These are phyloP conservation scores for Boletus rubroflammeus DNA, from an alignment of 768 basidiomycete genomes.

Conservation along the genomic window DNA sequence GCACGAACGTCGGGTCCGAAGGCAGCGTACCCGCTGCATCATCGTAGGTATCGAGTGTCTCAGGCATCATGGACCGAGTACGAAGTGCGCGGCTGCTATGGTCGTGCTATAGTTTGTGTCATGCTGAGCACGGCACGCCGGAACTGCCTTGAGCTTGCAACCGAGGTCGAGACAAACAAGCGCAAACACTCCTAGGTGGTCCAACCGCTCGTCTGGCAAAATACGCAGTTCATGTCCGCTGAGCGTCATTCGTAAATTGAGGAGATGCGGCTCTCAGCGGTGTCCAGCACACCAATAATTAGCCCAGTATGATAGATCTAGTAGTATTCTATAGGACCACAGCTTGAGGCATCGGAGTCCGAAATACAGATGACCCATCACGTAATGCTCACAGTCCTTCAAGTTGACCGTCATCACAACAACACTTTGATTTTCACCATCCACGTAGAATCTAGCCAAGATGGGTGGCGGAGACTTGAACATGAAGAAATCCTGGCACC, in stretches of 20 bases:
- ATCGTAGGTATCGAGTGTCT: slow-evolving; percentile 26
- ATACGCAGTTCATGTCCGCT: background rate
- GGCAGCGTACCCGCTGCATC: slow-evolving; percentile 34
- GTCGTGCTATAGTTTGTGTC: slow-evolving; percentile 1
- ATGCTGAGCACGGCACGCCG: slow-evolving; percentile 1
- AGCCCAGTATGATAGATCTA: background rate
- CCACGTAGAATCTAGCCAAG: slow-evolving; percentile 41
- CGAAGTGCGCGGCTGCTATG: background rate
- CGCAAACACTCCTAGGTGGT: slow-evolving; percentile 25
- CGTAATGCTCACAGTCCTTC: too few relatives aligned
- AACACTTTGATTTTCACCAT: slow-evolving; percentile 3
- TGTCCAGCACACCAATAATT: background rate
- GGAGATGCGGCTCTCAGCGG: background rate
- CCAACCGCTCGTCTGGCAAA: too few relatives aligned
- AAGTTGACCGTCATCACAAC: slow-evolving; percentile 5
- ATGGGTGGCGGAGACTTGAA: slow-evolving; percentile 99
- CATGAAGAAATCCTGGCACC: slow-evolving; percentile 99
- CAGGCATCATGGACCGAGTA: slow-evolving; percentile 37
- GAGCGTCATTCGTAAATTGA: background rate
- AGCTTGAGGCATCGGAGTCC: background rate
- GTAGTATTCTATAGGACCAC: background rate
- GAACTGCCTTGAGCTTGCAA: background rate
- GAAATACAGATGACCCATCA: background rate
- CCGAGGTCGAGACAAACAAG: slow-evolving; percentile 24
- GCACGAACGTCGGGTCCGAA: slow-evolving; percentile 30